A percentile compares a stretch with the other conserved stretches of the same genome.
These are phyloP conservation scores for Metarhizium album DNA, from an alignment of 2,329 filamentous ascomycete genomes.

Conservation along the genomic window DNA sequence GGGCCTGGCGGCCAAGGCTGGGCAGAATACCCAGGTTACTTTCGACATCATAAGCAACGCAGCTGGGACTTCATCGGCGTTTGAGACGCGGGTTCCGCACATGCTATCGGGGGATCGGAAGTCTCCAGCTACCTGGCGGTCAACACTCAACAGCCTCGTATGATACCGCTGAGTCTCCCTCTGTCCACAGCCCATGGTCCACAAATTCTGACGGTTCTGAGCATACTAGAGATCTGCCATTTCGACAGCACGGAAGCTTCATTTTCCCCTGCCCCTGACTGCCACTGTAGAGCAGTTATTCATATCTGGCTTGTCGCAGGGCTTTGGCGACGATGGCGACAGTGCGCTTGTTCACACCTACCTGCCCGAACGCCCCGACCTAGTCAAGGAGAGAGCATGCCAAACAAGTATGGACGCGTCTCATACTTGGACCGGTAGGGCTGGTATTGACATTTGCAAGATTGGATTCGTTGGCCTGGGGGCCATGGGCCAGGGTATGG, in stretches of 20 bases:
- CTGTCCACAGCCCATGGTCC: too few relatives aligned
- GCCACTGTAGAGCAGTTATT: conserved; percentile 23
- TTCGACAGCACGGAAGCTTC: conserved; percentile 16
- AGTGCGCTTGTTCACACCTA: conserved; percentile 15
- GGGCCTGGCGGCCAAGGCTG: conserved; percentile 37
- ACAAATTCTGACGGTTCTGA: conserved; percentile 19
- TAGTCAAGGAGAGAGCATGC: too few relatives aligned
- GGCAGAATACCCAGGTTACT: conserved; percentile 28
- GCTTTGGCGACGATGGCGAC: conserved; percentile 18
- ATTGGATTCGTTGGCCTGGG: too few relatives aligned
- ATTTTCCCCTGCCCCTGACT: conserved; percentile 25
- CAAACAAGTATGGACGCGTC: too few relatives aligned
- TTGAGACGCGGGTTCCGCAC: conserved; percentile 42
- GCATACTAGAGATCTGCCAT: conserved; percentile 12
- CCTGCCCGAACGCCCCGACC: too few relatives aligned
- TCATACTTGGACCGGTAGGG: too few relatives aligned
- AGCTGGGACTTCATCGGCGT: conserved; percentile 38
- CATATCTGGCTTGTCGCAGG: conserved; percentile 16
- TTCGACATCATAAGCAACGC: conserved; percentile 19
- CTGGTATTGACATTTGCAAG: too few relatives aligned
- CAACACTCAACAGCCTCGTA: conserved; percentile 1
- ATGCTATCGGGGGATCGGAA: conserved; percentile 40
- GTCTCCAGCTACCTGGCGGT: conserved; percentile 24
- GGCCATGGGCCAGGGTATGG: too few relatives aligned
- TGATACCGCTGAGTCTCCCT: too few relatives aligned